Percentiles rank a stretch among this genome's conserved stretches.
Evolutionary conservation across 495 filamentous ascomycete genomes (phyloP).

Genomic region (Cenococcum geophilum): DNA sequence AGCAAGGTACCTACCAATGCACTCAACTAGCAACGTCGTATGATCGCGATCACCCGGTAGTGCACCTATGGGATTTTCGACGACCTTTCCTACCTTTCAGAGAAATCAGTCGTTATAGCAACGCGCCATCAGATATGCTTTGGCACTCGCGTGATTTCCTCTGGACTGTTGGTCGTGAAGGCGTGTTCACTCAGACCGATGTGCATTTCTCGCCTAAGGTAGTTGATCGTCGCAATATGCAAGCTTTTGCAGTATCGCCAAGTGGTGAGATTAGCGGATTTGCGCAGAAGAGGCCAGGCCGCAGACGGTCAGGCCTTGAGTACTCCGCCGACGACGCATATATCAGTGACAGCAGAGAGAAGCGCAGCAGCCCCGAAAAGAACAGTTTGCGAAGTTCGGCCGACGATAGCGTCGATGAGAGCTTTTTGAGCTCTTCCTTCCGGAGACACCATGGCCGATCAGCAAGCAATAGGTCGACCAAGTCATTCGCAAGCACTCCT

Average conservation of each 20-base stretch:
- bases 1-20: slow-evolving; percentile 58
- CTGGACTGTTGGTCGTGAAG: slow-evolving; percentile 84
- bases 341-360: slow-evolving; percentile 16
- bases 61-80: slow-evolving; percentile 91
- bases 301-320: slow-evolving; percentile 37
- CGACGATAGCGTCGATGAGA: slow-evolving; percentile 44
- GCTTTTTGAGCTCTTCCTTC: slow-evolving; percentile 38
- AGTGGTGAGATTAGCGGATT: slow-evolving; percentile 54
- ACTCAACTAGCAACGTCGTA: slow-evolving; percentile 65
- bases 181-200: slow-evolving; percentile 82
- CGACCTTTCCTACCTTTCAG: slow-evolving; percentile 79
- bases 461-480: slow-evolving; percentile 34
- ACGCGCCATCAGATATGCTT: slow-evolving; percentile 65
- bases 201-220: slow-evolving; percentile 73
- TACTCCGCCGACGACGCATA: slow-evolving; percentile 29
- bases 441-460: slow-evolving; percentile 35
- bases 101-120: slow-evolving; percentile 71
- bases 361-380: slow-evolving; percentile 36
- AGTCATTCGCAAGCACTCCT: slow-evolving; percentile 37
- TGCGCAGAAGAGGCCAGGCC: slow-evolving; percentile 44
- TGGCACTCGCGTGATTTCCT: slow-evolving; percentile 89
- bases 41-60: slow-evolving; percentile 57
- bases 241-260: slow-evolving; percentile 56
- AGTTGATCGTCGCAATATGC: slow-evolving; percentile 63
- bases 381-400: slow-evolving; percentile 36